Evolutionary conservation across 768 basidiomycete genomes (phyloP).

Genomic region (Auriscalpium microsporum): DNA sequence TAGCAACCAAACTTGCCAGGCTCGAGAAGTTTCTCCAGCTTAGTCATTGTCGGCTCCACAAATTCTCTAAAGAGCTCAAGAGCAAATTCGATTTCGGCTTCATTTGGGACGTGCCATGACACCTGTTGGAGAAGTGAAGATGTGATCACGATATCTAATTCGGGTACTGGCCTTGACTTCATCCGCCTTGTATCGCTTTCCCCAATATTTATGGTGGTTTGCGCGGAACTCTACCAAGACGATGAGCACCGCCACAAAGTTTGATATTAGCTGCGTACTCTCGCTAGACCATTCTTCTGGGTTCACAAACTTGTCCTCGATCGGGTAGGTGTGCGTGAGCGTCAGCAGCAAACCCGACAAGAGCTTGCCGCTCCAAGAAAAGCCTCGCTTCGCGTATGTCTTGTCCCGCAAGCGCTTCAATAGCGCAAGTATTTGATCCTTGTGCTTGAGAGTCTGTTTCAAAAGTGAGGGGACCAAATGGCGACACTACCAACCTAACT

Average conservation of each 20-base stretch:
- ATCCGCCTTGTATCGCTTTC: conserved; percentile 60
- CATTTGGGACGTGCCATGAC: conserved; percentile 70
- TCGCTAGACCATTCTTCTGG: conserved; percentile 65
- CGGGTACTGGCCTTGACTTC: conserved; percentile 50
- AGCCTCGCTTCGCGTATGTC: conserved; percentile 73
- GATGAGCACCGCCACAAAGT: neutral
- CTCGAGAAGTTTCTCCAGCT: conserved; percentile 49
- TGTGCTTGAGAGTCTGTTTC: conserved; percentile 54
- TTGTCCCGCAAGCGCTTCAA: conserved; percentile 59
- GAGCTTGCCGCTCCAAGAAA: conserved; percentile 72
- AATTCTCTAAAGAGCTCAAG: conserved; percentile 60
- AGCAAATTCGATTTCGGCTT: conserved; percentile 67
- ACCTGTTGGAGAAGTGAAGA: conserved; percentile 30
- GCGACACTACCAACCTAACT: conserved; percentile 11
- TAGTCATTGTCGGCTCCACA: conserved; percentile 51
- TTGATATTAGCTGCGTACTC: conserved; percentile 32
- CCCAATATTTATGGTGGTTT: conserved; percentile 73
- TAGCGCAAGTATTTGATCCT: conserved; percentile 50
- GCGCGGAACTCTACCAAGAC: conserved; percentile 47
- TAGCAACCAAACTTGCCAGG: conserved; percentile 31
- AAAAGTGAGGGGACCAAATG: neutral
- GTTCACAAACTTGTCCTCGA: conserved; percentile 78
- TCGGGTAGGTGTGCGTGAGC: conserved; percentile 70
- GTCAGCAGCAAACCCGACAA: conserved; percentile 65
- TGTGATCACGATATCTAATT: neutral